Evolutionary conservation across 202 grass and related monocot genomes (phyloP).

Genomic region (Digitaria exilis): DNA sequence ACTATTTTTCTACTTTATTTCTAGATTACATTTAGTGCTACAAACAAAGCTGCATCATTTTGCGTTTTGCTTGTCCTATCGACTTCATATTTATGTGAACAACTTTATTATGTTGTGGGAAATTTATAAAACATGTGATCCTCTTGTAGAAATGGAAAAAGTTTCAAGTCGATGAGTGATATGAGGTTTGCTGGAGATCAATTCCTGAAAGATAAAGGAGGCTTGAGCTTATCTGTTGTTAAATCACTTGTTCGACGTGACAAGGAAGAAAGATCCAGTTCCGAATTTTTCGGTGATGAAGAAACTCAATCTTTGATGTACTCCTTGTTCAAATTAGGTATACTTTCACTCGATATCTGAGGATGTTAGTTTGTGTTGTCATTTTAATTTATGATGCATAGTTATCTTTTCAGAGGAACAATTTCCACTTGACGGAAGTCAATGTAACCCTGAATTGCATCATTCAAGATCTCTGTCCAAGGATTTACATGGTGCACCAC

Average conservation of each 20-base stretch:
- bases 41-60: slow-evolving; percentile 16
- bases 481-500: slow-evolving; percentile 81
- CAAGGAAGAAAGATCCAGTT: slow-evolving; percentile 71
- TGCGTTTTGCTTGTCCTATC: background rate
- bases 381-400: slow-evolving; percentile 45
- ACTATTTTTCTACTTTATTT: slow-evolving; percentile 9
- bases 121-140: slow-evolving; percentile 8
- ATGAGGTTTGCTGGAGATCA: slow-evolving; percentile 63
- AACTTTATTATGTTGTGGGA: background rate
- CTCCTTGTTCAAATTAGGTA: slow-evolving; percentile 79
- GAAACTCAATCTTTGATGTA: slow-evolving; percentile 79
- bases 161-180: slow-evolving; percentile 77
- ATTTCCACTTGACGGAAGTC: slow-evolving; percentile 34
- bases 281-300: slow-evolving; percentile 59
- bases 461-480: slow-evolving; percentile 48
- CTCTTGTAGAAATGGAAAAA: slow-evolving; percentile 65
- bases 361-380: background rate
- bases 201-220: slow-evolving; percentile 72
- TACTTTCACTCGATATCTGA: slow-evolving; percentile 7
- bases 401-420: slow-evolving; percentile 69
- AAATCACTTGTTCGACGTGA: slow-evolving; percentile 92
- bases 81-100: slow-evolving; percentile 18
- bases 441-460: slow-evolving; percentile 38
- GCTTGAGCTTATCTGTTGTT: slow-evolving; percentile 85
- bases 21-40: background rate